Evolutionary conservation across 768 basidiomycete species (phyloP).

Genomic region (Leccinellum albellum): DNA sequence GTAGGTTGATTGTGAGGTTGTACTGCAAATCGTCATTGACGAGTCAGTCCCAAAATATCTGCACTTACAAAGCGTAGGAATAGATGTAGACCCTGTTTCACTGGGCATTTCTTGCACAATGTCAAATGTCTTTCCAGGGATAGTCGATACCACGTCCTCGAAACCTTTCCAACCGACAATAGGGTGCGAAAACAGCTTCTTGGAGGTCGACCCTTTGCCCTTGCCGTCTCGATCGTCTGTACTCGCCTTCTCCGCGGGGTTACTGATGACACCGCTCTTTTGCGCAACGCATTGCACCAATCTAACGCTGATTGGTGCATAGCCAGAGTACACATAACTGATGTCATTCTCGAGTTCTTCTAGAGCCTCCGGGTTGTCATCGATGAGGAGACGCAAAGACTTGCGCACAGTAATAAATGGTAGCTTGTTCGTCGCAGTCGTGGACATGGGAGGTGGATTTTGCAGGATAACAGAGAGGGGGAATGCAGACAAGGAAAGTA

Average conservation of each 20-base stretch:
- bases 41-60: not conserved
- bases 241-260: constrained; percentile 57
- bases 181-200: constrained; percentile 79
- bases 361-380: constrained; percentile 71
- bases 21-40: constrained; percentile 30
- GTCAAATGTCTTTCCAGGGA: constrained; percentile 88
- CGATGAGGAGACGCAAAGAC: constrained; percentile 86
- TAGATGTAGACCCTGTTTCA: constrained; percentile 24
- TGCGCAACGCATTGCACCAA: constrained; percentile 92
- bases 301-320: constrained; percentile 88
- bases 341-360: constrained; percentile 92
- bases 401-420: constrained; percentile 76
- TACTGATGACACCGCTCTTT: constrained; percentile 84
- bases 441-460: constrained; percentile 59
- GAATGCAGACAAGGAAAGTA: constrained; percentile 61
- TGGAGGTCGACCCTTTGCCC: constrained; percentile 35
- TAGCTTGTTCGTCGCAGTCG: constrained; percentile 50
- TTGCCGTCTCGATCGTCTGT: constrained; percentile 37
- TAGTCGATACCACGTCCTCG: constrained; percentile 78
- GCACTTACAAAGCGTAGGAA: constrained; percentile 35
- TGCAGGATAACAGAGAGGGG: constrained; percentile 66
- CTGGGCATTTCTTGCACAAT: constrained; percentile 47
- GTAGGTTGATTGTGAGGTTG: constrained; percentile 56
- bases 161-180: constrained; percentile 98
- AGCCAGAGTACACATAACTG: constrained; percentile 94